These are phyloP conservation scores for Populus trichocarpa DNA, from an alignment of 441 rosid genomes.

Conservation along the genomic window DNA sequence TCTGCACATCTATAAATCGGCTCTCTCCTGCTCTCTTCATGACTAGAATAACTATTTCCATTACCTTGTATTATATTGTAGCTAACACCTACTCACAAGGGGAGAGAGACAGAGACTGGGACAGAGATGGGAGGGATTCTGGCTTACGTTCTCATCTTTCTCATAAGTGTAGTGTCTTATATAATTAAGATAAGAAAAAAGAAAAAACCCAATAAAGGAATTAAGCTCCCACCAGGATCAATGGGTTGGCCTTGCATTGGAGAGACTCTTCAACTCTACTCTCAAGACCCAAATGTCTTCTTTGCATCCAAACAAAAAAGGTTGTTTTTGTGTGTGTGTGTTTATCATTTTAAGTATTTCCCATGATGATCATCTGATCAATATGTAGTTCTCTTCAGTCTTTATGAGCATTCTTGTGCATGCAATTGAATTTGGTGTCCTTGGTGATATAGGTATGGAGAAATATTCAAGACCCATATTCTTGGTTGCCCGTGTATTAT, in stretches of 20 bases:
- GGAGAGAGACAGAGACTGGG: neutral
- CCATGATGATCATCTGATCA: neutral
- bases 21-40: neutral
- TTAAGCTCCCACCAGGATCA: constrained; percentile 87
- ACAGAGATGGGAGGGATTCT: constrained; percentile 30
- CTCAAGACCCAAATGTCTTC: constrained; percentile 83
- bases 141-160: constrained; percentile 19
- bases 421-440: constrained; percentile 9
- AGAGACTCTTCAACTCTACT: constrained; percentile 85
- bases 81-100: neutral
- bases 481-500: constrained; percentile 90
- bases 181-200: constrained; percentile 19
- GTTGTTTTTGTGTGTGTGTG: constrained; percentile 20
- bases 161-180: constrained; percentile 23
- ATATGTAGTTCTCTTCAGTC: too few species aligned
- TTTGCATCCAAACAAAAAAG: constrained; percentile 70
- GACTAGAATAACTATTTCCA: constrained; percentile 4
- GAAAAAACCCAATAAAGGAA: constrained; percentile 20
- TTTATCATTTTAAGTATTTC: neutral
- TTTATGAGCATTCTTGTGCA: neutral
- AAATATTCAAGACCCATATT: constrained; percentile 86
- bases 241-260: constrained; percentile 92
- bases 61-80: constrained; percentile 7
- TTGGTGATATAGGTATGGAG: constrained; percentile 53
- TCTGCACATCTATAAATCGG: constrained; percentile 21